Evolutionary conservation across 2,329 filamentous ascomycete species (phyloP).

Genomic region (Ceratocystis diversiconidia): DNA sequence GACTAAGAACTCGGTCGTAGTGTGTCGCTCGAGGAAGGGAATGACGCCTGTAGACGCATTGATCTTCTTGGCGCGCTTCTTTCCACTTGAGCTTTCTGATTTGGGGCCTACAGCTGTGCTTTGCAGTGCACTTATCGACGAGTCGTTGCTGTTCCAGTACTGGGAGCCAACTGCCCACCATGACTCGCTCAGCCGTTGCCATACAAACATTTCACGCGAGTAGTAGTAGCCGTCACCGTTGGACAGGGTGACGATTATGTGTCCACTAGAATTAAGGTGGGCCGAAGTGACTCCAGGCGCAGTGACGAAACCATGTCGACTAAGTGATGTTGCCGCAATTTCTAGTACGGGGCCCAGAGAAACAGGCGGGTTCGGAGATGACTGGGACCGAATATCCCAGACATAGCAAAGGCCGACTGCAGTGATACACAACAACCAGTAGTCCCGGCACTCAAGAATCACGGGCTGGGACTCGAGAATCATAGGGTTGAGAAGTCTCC

Average conservation of each 20-base stretch:
- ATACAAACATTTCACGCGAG: conserved; percentile 68
- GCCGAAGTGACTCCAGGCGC: conserved; percentile 82
- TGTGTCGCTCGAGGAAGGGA: conserved; percentile 83
- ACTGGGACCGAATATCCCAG: conserved; percentile 77
- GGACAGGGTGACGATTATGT: conserved; percentile 76
- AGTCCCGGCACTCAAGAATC: conserved; percentile 77
- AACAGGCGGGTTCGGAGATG: conserved; percentile 75
- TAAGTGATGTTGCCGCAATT: conserved; percentile 64
- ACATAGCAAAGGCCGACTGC: conserved; percentile 81
- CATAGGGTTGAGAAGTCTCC: conserved; percentile 70
- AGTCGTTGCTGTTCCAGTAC: conserved; percentile 97
- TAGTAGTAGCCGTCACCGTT: conserved; percentile 94
- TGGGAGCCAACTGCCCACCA: conserved; percentile 98
- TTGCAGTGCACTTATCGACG: conserved; percentile 67
- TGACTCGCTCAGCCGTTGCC: conserved; percentile 89
- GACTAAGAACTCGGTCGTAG: conserved; percentile 79
- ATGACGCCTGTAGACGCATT: conserved; percentile 82
- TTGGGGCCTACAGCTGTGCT: conserved; percentile 52
- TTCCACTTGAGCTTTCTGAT: conserved; percentile 26
- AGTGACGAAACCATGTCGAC: conserved; percentile 57
- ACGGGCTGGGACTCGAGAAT: conserved; percentile 86
- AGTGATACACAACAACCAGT: conserved; percentile 81
- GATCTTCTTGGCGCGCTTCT: conserved; percentile 34
- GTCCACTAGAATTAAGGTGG: conserved; percentile 74
- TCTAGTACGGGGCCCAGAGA: conserved; percentile 83